These are phyloP conservation scores for Protomyces pachydermus DNA, from an alignment of 1,139 yeast genomes.

Conservation along the genomic window DNA sequence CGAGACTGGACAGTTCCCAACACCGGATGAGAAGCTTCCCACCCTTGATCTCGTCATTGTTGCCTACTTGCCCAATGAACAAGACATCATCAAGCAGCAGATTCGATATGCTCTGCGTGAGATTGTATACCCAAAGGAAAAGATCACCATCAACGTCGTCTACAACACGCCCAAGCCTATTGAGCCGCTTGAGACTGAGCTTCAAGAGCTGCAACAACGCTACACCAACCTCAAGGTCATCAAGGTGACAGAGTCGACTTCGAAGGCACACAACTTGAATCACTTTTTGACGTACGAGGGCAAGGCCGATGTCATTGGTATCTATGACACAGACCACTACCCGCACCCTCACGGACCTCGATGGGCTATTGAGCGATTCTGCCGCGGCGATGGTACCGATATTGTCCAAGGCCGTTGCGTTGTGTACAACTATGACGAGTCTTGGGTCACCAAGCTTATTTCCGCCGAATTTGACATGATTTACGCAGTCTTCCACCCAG, in stretches of 20 bases:
- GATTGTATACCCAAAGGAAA: constrained; percentile 25
- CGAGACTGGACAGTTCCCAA: constrained; percentile 25
- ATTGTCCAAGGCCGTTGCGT: constrained; percentile 26
- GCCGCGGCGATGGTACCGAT: constrained; percentile 23
- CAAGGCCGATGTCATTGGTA: constrained; percentile 24
- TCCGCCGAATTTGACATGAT: constrained; percentile 27
- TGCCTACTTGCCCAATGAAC: constrained; percentile 23
- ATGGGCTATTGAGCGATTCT: constrained; percentile 26
- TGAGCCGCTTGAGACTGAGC: constrained; percentile 23
- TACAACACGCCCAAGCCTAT: constrained; percentile 24
- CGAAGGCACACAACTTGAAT: constrained; percentile 23
- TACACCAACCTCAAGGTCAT: constrained; percentile 23
- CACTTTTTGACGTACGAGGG: constrained; percentile 20
- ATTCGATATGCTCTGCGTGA: constrained; percentile 24
- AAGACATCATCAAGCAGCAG: constrained; percentile 27
- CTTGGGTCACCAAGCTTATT: constrained; percentile 25
- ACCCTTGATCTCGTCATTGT: constrained; percentile 23
- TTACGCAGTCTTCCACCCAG: constrained; percentile 26
- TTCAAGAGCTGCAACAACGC: constrained; percentile 9
- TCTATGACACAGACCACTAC: constrained; percentile 26
- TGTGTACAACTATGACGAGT: constrained; percentile 26
- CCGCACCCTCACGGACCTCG: constrained; percentile 26
- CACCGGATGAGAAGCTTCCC: constrained; percentile 24
- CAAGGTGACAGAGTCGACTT: constrained; percentile 16
- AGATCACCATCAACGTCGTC: constrained; percentile 25